Conservation (phyloP, 441 rosid genomes). For the Flueggea neowawraea region DNA sequence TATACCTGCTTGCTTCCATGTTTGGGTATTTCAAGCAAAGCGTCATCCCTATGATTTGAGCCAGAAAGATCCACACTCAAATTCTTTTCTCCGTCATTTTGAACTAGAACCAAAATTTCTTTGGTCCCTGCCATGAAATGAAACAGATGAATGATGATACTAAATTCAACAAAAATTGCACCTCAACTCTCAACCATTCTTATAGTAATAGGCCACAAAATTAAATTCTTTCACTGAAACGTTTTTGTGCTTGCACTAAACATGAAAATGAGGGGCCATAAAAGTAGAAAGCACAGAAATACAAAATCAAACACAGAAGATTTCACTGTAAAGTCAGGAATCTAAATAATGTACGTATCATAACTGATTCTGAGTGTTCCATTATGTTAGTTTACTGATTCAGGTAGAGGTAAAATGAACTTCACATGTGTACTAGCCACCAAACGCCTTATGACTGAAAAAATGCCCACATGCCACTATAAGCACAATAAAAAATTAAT, state of each 20-base stretch:
- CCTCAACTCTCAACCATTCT: not conserved
- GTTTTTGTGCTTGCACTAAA: not conserved
- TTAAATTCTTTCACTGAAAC: constrained; percentile 3
- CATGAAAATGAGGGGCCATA: not conserved
- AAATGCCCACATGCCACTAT: no score
- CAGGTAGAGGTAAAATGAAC: no score
- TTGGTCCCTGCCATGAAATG: constrained; percentile 41
- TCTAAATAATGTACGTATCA: no score
- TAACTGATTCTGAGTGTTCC: no score
- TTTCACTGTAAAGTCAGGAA: no score
- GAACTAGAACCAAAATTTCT: constrained; percentile 45
- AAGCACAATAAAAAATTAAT: no score
- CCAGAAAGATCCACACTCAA: constrained; percentile 38
- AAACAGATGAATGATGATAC: constrained; percentile 10
- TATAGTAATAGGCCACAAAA: not conserved
- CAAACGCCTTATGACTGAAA: no score
- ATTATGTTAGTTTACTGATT: no score
- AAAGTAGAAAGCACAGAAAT: not conserved
- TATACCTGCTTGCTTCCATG: constrained; percentile 43
- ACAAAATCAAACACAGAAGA: not conserved
- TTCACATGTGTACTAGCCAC: no score
- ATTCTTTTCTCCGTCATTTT: constrained; percentile 54
- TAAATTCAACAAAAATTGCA: not conserved
- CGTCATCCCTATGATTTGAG: constrained; percentile 28
- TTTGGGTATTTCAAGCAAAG: constrained; percentile 31